These are phyloP conservation scores for Fragilariopsis cylindrus DNA, from an alignment of 108 stramenopile species.

Conservation along the genomic window DNA sequence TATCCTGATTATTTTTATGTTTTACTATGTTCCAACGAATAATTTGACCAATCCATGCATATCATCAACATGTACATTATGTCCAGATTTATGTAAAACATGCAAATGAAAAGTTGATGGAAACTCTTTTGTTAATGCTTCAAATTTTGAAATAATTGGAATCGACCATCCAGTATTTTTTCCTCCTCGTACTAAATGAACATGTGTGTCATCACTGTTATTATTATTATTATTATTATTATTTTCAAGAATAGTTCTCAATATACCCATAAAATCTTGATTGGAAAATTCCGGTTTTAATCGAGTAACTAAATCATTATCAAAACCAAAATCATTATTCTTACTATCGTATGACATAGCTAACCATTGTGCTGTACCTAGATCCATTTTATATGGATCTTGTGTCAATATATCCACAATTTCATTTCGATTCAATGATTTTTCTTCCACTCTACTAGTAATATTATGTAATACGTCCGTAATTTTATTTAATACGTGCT, in stretches of 20 bases:
- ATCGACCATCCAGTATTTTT: slow-evolving; percentile 72
- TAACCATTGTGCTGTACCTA: slow-evolving; percentile 51
- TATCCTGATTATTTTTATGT: neutral
- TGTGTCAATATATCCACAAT: slow-evolving; percentile 13
- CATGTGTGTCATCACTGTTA: neutral
- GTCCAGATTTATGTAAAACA: slow-evolving; percentile 76
- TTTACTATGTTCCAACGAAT: slow-evolving; percentile 25
- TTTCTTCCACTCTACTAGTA: slow-evolving; percentile 7
- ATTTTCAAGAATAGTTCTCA: slow-evolving; percentile 32
- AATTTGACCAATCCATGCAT: slow-evolving; percentile 59
- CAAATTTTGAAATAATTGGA: slow-evolving; percentile 37
- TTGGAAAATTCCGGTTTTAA: slow-evolving; percentile 62
- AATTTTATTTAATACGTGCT: slow-evolving; percentile 58
- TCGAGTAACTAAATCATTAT: slow-evolving; percentile 61
- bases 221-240: neutral
- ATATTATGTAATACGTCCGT: neutral
- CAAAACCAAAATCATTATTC: slow-evolving; percentile 66
- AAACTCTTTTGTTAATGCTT: slow-evolving; percentile 21
- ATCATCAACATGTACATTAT: slow-evolving; percentile 92
- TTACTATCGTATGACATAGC: slow-evolving; percentile 37
- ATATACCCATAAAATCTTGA: slow-evolving; percentile 59
- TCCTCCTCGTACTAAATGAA: slow-evolving; percentile 77
- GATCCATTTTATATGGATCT: slow-evolving; percentile 27
- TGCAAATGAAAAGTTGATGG: slow-evolving; percentile 54
- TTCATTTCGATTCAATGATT: slow-evolving; percentile 21